A percentile compares a stretch with the other conserved stretches of the same genome.
Evolutionary conservation across 148 eudicot genomes (phyloP).

Genomic region (Rhododendron ovatum): DNA sequence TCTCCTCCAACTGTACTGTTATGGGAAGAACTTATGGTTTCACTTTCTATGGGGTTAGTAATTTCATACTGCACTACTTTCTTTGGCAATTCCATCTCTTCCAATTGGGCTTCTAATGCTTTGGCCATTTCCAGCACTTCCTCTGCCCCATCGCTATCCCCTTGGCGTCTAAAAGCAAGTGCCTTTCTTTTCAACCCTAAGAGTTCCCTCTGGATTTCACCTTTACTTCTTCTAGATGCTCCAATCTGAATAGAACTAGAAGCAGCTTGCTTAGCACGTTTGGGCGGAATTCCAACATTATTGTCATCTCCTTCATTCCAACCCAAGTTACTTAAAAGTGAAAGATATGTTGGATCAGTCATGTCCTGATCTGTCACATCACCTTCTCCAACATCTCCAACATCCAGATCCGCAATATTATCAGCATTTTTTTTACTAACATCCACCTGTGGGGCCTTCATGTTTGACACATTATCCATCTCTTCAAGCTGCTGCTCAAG

Average conservation of each 20-base stretch:
- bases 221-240: constrained; percentile 55
- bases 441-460: constrained; percentile 19
- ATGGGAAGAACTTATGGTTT: constrained; percentile 21
- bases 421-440: constrained; percentile 21
- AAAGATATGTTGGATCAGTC: constrained; percentile 75
- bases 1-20: constrained; percentile 29
- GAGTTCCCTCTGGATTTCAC: constrained; percentile 76
- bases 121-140: constrained; percentile 59
- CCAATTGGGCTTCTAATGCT: constrained; percentile 64
- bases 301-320: constrained; percentile 73
- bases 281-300: constrained; percentile 18
- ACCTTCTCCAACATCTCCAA: constrained; percentile 41
- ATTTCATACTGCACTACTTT: constrained; percentile 23
- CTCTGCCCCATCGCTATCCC: constrained; percentile 74
- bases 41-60: constrained; percentile 12
- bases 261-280: constrained; percentile 18
- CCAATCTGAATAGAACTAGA: constrained; percentile 1
- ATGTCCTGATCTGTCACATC: constrained; percentile 85
- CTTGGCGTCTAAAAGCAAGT: constrained; percentile 76
- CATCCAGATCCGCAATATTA: constrained; percentile 24
- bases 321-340: constrained; percentile 67
- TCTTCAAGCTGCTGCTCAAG: constrained; percentile 89
- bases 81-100: constrained; percentile 61
- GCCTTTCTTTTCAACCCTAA: constrained; percentile 85
- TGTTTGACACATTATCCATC: constrained; percentile 46